Evolutionary conservation across 495 filamentous ascomycete genomes (phyloP).

Genomic region (Schizothecium vesticola): DNA sequence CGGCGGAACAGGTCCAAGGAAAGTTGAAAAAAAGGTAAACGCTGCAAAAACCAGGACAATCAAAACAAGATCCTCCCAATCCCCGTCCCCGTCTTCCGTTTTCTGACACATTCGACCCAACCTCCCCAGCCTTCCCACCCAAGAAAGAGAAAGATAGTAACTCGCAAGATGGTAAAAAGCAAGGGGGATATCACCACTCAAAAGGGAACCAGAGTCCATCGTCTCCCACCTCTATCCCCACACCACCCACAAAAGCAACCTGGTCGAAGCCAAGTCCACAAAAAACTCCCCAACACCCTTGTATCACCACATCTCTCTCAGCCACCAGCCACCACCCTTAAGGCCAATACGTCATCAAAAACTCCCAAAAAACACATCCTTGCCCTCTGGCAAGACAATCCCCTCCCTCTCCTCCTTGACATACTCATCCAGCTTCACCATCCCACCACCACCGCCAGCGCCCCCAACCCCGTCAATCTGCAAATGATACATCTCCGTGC

Average conservation of each 20-base stretch:
- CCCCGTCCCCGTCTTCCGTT: neutral
- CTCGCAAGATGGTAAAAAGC: neutral
- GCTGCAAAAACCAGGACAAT: neutral
- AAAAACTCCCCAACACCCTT: neutral
- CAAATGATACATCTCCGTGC: conserved; percentile 7
- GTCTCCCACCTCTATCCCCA: neutral
- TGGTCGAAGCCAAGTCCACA: neutral
- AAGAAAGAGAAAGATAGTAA: neutral
- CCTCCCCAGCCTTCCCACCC: neutral
- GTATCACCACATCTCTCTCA: neutral
- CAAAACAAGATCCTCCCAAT: neutral
- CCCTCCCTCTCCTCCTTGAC: conserved; percentile 14
- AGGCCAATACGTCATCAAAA: conserved; percentile 13
- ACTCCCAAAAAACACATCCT: conserved; percentile 32
- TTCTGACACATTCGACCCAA: neutral
- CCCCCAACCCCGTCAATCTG: neutral
- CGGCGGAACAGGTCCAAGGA: neutral
- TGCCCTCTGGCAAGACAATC: conserved; percentile 26
- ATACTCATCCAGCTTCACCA: conserved; percentile 10
- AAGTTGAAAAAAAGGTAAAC: neutral
- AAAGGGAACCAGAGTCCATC: neutral
- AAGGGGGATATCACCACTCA: neutral
- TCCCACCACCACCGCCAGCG: neutral
- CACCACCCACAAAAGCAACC: neutral
- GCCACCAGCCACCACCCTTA: neutral